Evolutionary conservation across 805 yeast species (phyloP).

Genomic region (Scheffersomyces amazonensis): DNA sequence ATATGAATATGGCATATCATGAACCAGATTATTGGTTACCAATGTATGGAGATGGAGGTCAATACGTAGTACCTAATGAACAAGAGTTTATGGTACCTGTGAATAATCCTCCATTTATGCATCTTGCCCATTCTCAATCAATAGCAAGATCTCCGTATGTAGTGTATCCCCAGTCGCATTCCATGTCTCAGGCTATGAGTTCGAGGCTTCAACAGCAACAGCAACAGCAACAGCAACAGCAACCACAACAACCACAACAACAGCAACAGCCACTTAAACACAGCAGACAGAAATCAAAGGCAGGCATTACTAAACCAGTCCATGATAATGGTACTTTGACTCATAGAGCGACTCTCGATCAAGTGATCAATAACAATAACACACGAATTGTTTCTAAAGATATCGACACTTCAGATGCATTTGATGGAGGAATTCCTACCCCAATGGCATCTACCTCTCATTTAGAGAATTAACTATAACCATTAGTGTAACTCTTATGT

Average conservation of each 20-base stretch:
- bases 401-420: too few relatives aligned
- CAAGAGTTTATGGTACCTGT: slow-evolving; percentile 1
- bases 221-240: neutral
- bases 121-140: neutral
- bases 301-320: neutral
- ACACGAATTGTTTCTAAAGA: neutral
- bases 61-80: slow-evolving; percentile 1
- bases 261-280: too few relatives aligned
- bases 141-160: neutral
- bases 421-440: too few relatives aligned
- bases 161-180: neutral
- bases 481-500: too few relatives aligned
- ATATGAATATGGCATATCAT: neutral
- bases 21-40: slow-evolving; percentile 5
- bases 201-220: too few relatives aligned
- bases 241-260: too few relatives aligned
- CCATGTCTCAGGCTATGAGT: neutral
- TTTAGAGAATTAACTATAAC: too few relatives aligned
- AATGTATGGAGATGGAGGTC: neutral
- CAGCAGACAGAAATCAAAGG: too few relatives aligned
- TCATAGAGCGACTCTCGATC: neutral
- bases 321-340: neutral
- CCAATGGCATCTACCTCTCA: too few relatives aligned
- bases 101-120: neutral
- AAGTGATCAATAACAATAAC: neutral